Evolutionary conservation across 306 rosid genomes (phyloP).

Genomic region (Rosa lucieae): DNA sequence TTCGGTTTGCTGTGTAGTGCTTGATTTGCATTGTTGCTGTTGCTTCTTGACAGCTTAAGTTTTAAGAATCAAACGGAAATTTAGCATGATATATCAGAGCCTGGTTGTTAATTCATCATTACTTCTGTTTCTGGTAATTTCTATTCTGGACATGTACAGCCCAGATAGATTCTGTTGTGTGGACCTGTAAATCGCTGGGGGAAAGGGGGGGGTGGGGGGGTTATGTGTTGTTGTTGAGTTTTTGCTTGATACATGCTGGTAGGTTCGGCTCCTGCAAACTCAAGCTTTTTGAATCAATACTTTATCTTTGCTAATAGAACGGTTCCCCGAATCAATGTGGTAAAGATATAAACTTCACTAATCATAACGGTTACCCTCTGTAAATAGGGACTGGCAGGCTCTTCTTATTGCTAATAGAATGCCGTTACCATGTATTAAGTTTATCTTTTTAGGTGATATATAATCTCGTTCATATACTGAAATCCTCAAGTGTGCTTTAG

Average conservation of each 20-base stretch:
- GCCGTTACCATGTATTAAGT: neutral
- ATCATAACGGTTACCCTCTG: neutral
- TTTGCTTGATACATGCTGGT: neutral
- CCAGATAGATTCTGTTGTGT: neutral
- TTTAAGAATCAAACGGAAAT: neutral
- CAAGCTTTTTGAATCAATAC: neutral
- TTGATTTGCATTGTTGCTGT: neutral
- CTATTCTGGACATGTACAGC: neutral
- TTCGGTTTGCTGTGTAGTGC: neutral
- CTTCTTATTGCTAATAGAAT: neutral
- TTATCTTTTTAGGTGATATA: neutral
- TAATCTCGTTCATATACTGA: neutral
- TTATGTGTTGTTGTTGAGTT: neutral
- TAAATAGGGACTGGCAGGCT: neutral
- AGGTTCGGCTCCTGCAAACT: neutral
- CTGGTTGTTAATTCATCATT: neutral
- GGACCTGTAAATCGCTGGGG: neutral
- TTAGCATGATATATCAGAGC: neutral
- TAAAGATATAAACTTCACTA: neutral
- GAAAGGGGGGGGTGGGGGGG: neutral
- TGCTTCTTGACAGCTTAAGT: neutral
- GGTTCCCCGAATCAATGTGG: neutral
- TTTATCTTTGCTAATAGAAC: too few species aligned
- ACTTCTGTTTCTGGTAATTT: neutral
- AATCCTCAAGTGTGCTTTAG: conserved; percentile 14